These are phyloP conservation scores for Fusarium incarnatum DNA, from an alignment of 2,329 filamentous ascomycete genomes.

Conservation along the genomic window DNA sequence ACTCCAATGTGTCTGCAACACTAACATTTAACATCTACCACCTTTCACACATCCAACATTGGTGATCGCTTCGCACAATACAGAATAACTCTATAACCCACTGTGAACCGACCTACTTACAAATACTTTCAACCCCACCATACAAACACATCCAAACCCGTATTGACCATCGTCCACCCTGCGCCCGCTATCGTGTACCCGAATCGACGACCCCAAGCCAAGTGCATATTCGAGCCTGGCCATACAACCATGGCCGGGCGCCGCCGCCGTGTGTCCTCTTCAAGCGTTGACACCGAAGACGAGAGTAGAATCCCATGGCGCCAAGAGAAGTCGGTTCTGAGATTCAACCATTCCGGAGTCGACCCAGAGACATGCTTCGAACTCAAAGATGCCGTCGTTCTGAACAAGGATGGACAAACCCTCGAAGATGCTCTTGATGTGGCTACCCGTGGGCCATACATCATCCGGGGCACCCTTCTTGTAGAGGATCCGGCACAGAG, in stretches of 20 bases:
- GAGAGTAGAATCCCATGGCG: constrained; percentile 51
- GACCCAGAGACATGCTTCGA: constrained; percentile 70
- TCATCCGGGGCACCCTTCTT: constrained; percentile 69
- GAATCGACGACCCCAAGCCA: constrained; percentile 2
- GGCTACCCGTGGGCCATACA: constrained; percentile 69
- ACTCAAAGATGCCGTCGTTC: constrained; percentile 70
- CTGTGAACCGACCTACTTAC: too few species aligned
- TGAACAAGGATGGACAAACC: constrained; percentile 63
- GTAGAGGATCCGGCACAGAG: constrained; percentile 58
- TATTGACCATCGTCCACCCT: background rate
- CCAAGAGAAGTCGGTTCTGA: constrained; percentile 52
- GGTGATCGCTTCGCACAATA: background rate
- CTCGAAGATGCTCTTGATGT: constrained; percentile 71
- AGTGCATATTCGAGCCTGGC: constrained; percentile 6
- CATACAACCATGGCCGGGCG: constrained; percentile 56
- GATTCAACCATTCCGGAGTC: constrained; percentile 42
- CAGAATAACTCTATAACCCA: background rate
- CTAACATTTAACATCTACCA: background rate
- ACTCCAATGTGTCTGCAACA: background rate
- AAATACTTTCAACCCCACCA: background rate
- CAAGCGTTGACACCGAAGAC: constrained; percentile 59
- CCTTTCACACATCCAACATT: background rate
- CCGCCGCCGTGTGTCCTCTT: constrained; percentile 57
- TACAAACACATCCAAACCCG: background rate
- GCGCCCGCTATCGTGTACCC: background rate